Conservation (phyloP, 345 rosid genomes). For the Ailanthus altissimus region DNA sequence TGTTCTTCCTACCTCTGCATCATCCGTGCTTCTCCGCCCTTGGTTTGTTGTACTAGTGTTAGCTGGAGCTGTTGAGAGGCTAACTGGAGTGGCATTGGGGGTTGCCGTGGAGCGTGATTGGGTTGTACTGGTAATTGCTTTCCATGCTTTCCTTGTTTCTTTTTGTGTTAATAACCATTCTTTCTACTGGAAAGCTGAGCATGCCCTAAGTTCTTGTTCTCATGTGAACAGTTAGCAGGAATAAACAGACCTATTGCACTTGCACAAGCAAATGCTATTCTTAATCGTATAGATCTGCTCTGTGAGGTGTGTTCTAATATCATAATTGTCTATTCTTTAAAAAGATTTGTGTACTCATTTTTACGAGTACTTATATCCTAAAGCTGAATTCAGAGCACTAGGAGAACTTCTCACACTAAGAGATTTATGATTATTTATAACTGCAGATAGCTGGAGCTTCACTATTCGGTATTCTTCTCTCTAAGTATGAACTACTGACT, state of each 20-base stretch:
- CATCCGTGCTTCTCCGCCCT: constrained; percentile 66
- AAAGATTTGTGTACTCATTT: not conserved
- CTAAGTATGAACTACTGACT: constrained; percentile 76
- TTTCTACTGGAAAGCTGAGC: constrained; percentile 20
- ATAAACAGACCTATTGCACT: constrained; percentile 86
- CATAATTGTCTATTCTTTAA: not conserved
- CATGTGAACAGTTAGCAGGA: constrained; percentile 72
- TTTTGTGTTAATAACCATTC: constrained; percentile 16
- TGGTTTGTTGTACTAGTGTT: constrained; percentile 80
- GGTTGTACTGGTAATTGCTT: constrained; percentile 80
- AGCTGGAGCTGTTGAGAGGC: constrained; percentile 79
- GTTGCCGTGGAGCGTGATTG: constrained; percentile 95
- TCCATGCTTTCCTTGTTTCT: constrained; percentile 12
- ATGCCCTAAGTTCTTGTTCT: constrained; percentile 13
- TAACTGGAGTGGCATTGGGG: constrained; percentile 83
- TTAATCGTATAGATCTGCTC: constrained; percentile 82
- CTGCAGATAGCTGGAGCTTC: constrained; percentile 85
- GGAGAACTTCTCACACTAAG: not conserved
- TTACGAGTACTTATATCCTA: not conserved
- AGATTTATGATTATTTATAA: constrained; percentile 6
- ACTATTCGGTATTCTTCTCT: constrained; percentile 78
- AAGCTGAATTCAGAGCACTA: not conserved
- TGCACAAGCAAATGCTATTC: constrained; percentile 93
- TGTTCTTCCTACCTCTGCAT: constrained; percentile 48
- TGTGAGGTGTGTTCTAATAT: constrained; percentile 64